These are phyloP conservation scores for Oenanthe sinensis DNA, from an alignment of 129 eudicot genomes.

Conservation along the genomic window DNA sequence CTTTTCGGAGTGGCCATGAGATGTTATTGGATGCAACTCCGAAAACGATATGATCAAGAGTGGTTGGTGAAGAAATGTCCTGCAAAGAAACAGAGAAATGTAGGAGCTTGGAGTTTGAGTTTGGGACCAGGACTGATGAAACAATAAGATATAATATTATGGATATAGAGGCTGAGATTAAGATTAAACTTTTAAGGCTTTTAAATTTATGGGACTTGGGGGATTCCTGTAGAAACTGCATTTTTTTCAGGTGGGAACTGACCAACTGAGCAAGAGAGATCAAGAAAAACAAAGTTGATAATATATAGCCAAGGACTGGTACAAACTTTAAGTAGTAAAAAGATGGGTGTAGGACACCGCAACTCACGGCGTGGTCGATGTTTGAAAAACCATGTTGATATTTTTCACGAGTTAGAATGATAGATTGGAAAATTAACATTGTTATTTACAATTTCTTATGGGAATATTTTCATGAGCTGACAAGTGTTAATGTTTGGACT, in stretches of 20 bases:
- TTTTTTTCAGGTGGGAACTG: constrained; percentile 1
- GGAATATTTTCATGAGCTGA: background rate
- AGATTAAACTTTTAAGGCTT: constrained; percentile 22
- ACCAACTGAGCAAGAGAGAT: background rate
- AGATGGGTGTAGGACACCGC: constrained; percentile 3
- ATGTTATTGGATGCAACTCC: constrained; percentile 62
- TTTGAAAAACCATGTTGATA: background rate
- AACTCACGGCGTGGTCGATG: constrained; percentile 3
- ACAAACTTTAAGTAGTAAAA: background rate
- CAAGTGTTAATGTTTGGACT: background rate
- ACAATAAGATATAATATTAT: constrained; percentile 26
- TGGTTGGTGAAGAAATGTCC: constrained; percentile 25
- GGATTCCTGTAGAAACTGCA: constrained; percentile 24
- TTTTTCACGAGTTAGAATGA: background rate
- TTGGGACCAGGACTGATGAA: constrained; percentile 28
- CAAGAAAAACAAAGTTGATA: background rate
- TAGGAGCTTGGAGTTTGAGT: constrained; percentile 14
- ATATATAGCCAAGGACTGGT: background rate
- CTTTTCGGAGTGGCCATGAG: constrained; percentile 49
- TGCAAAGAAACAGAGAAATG: constrained; percentile 16
- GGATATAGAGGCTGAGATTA: constrained; percentile 27
- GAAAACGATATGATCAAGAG: constrained; percentile 55
- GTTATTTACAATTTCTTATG: background rate
- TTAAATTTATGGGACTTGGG: constrained; percentile 22
- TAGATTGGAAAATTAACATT: background rate